Base-by-base conservation (phyloP, 768 basidiomycete species). In the Lyophyllum semitale region DNA sequence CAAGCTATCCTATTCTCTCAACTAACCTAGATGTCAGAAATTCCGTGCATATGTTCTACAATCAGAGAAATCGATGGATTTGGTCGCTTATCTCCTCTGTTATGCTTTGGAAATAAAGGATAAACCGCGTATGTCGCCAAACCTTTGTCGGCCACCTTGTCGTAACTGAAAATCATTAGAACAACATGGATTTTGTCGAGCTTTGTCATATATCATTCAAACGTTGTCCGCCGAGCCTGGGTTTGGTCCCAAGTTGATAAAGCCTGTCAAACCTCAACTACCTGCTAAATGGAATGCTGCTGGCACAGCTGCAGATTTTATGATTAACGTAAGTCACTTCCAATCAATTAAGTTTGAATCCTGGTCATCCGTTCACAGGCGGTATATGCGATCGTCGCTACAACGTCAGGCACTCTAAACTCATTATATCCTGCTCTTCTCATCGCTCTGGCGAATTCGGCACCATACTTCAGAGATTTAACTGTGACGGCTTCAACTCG, bases 391-490 rank as follows among this genome's bases (percentile, higher is more conserved):
- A 88, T 95, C 63, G 85, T 98, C 23, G 89, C 95, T 4, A 93
- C 91, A 0, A 93, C 95, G 2, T 87, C 92, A 0, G 93, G 93
- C 2, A 68, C 77, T 42, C 75, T 97, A 32, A 89, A 85, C 62
- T 89, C 90, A 3, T 72, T 97, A 18, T 98, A 98, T 69, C 95
- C 95, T 1, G 92, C 97, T 2, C 79, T 98, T 30, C 86, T 97
- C 54, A 95, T 98, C 47, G 84, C 92, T 0, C 75, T 99, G 29
- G 85, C 91, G 12, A 99, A 99, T 69, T 78, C 84, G 13, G 91
- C 95, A 0, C 95, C 96, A 0, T 87, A 91, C 69, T 83, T 97
- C 62, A 88, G 86, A 70, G 83, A 89, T 59, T 77, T 97, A 20
- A 86, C 87, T 37, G 83, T 94, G 45, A 84, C 87, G 29, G 85